Percentiles rank a stretch among this genome's conserved stretches.
Evolutionary conservation across 495 filamentous ascomycete species (phyloP).

Genomic region (Coniosporium apollinis): DNA sequence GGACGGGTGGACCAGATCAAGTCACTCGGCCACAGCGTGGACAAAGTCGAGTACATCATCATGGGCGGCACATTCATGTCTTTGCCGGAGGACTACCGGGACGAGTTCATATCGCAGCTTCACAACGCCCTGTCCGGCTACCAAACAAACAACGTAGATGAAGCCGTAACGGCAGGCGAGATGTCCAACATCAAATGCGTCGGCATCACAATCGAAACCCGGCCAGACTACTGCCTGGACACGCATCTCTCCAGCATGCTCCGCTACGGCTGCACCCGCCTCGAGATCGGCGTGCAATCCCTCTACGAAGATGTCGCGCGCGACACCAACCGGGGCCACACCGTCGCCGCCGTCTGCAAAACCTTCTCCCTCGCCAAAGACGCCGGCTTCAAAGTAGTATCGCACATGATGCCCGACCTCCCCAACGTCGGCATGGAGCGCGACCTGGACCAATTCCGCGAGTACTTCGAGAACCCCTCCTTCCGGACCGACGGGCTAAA

Average conservation of each 20-base stretch:
- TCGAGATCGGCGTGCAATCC: conserved; percentile 91
- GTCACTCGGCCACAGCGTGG: conserved; percentile 83
- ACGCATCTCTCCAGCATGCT: conserved; percentile 87
- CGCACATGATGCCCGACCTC: conserved; percentile 98
- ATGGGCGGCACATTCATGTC: conserved; percentile 99
- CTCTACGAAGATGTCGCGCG: conserved; percentile 97
- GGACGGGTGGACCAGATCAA: conserved; percentile 95
- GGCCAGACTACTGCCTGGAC: conserved; percentile 91
- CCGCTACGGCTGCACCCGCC: conserved; percentile 83
- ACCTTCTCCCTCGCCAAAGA: conserved; percentile 93
- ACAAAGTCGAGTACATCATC: conserved; percentile 99
- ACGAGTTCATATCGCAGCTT: conserved; percentile 84
- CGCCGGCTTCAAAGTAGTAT: conserved; percentile 95
- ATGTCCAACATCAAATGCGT: conserved; percentile 95
- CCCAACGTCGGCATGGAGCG: conserved; percentile 98
- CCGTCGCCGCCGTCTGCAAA: conserved; percentile 82
- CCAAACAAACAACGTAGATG: conserved; percentile 78
- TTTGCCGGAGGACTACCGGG: conserved; percentile 67
- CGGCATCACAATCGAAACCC: conserved; percentile 94
- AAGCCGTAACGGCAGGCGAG: conserved; percentile 78
- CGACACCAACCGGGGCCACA: conserved; percentile 94
- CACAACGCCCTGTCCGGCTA: conserved; percentile 95
- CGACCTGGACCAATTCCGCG: conserved; percentile 87
- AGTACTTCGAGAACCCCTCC: conserved; percentile 93
- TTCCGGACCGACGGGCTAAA: conserved; percentile 98